Base-by-base conservation (phyloP, 1,139 yeast genomes). In the Yamadazyma trypodendri region DNA sequence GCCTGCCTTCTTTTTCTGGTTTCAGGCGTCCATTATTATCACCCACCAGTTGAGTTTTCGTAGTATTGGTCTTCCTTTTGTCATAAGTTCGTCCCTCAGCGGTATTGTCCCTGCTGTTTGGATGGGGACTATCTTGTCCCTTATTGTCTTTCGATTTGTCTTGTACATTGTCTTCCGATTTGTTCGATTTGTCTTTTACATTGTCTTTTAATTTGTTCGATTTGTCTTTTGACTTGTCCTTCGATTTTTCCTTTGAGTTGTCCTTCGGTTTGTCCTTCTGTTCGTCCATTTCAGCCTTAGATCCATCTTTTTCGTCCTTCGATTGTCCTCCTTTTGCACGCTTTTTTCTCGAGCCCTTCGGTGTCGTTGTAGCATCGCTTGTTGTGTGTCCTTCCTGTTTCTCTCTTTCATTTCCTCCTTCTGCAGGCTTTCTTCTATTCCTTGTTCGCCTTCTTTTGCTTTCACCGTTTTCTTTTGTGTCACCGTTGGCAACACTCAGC, bases 391-490 rank as follows among this genome's bases (percentile, higher is more conserved):
- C n/a, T n/a, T n/a, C n/a, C n/a, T n/a, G n/a, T 23, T 23, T 23
- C 10, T 23, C 13, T 6, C n/a, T 23, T 23, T 23, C 13, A 15
- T 16, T 17, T 10, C 27, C 23, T 24, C 17, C 17, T 31, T 28
- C 21, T 15, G 20, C 25, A 24, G 17, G n/a, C 13, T 30, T 17
- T 28, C 28, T 24, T 15, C 32, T 24, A 30, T 28, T 25, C 21
- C 20, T 23, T 23, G 24, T 5, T 8, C 21, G 21, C 14, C n/a
- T 12, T n/a, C 12, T 24, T 22, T 24, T 24, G 6, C 15, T 14
- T 12, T 31, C 36, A 16, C 28, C 39, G 6, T 38, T 32, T 15
- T 36, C 29, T 13, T 21, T 23, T 22, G 21, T 18, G 21, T 20
- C 17, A 14, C 13, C 24, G 4, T 22, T 22, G 14, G 20, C n/a